Conservation (phyloP, 768 basidiomycete species). For the Russula earlei region DNA sequence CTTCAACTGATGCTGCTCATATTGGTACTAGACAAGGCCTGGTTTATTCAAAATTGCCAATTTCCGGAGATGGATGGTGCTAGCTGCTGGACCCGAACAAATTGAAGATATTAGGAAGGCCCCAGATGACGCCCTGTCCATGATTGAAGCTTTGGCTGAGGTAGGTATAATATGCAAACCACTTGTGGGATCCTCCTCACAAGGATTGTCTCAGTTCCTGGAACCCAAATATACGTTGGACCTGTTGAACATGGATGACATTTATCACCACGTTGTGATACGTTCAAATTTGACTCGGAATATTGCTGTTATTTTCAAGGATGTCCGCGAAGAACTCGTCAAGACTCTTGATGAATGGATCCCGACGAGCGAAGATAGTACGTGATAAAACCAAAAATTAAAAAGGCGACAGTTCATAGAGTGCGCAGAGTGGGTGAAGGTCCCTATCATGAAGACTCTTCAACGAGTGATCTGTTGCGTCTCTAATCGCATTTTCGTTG, state of each 20-base stretch:
- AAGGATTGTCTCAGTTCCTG: slow-evolving; percentile 21
- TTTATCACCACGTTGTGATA: slow-evolving; percentile 22
- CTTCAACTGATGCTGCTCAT: no score
- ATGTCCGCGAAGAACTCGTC: slow-evolving; percentile 23
- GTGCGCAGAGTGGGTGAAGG: slow-evolving; percentile 22
- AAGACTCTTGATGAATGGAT: slow-evolving; percentile 26
- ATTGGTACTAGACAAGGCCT: slow-evolving; percentile 13
- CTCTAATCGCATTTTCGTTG: slow-evolving; percentile 30
- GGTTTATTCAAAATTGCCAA: slow-evolving; percentile 35
- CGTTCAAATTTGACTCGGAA: slow-evolving; percentile 25
- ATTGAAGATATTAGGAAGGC: slow-evolving; percentile 44
- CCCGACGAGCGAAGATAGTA: slow-evolving; percentile 19
- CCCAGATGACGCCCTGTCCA: slow-evolving; percentile 39
- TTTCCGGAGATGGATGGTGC: slow-evolving; percentile 37
- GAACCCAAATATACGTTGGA: slow-evolving; percentile 33
- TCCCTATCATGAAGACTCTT: slow-evolving; percentile 20
- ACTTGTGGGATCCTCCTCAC: background rate
- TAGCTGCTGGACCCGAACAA: slow-evolving; percentile 33
- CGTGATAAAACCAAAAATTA: background rate
- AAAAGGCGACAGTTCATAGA: slow-evolving; percentile 21
- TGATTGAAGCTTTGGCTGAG: slow-evolving; percentile 31
- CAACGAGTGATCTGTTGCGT: slow-evolving; percentile 25
- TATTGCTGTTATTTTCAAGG: slow-evolving; percentile 20
- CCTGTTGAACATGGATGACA: slow-evolving; percentile 10
- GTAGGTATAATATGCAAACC: slow-evolving; percentile 23